A percentile compares a stretch with the other conserved stretches of the same genome.
These are phyloP conservation scores for Euphorbia pulcherrima DNA, from an alignment of 345 rosid species.

Conservation along the genomic window DNA sequence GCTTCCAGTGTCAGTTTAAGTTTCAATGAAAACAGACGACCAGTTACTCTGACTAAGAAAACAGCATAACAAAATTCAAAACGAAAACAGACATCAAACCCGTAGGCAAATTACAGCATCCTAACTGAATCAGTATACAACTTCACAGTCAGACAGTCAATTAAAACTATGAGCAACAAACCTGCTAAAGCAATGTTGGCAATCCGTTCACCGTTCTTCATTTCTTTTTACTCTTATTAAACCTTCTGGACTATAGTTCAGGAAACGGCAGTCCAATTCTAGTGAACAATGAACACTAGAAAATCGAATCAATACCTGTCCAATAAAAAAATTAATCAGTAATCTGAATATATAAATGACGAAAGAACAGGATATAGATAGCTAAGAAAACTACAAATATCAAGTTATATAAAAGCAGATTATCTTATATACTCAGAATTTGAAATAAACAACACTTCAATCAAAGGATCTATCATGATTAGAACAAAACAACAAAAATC, in stretches of 20 bases:
- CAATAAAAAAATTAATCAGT: neutral
- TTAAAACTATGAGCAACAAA: constrained; percentile 12
- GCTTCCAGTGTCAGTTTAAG: neutral
- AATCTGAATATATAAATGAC: neutral
- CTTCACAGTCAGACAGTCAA: neutral
- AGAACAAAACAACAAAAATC: neutral
- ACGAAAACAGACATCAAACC: neutral
- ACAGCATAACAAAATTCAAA: neutral
- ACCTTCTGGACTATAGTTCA: neutral
- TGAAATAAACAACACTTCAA: neutral
- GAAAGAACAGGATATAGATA: neutral
- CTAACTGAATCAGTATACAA: neutral
- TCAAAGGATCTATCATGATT: neutral
- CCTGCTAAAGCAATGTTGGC: constrained; percentile 87
- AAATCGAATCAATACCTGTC: neutral
- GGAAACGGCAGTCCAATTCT: neutral
- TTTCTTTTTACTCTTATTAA: constrained; percentile 17
- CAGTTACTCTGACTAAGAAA: neutral
- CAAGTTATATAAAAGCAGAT: neutral
- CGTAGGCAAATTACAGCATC: neutral
- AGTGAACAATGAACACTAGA: neutral
- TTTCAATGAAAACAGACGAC: neutral
- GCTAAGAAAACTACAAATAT: neutral
- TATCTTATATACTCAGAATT: neutral
- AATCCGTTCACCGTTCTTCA: constrained; percentile 75